A percentile compares a stretch with the other conserved stretches of the same genome.
phyloP scores from a whole-genome alignment of 257 asterid genomes.

The Nicotiana tomentosiformis region DNA sequence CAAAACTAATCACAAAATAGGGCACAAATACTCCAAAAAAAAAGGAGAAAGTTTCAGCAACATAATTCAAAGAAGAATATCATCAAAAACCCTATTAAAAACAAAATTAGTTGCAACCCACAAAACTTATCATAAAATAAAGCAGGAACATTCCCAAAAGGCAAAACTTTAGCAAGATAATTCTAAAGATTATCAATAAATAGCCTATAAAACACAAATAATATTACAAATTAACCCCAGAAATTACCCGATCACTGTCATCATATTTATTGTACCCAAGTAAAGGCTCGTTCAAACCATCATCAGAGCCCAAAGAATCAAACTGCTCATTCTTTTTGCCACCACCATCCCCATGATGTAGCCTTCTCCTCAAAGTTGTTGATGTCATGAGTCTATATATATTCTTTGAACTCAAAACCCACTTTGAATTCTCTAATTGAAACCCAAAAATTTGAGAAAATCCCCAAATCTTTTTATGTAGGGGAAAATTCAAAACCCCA shows the following conservation, averaged over 20 bases:
- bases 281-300: slow-evolving; percentile 73
- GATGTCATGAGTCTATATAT: slow-evolving; percentile 41
- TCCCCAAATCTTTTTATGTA: neutral
- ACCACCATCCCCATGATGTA: slow-evolving; percentile 71
- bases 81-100: neutral
- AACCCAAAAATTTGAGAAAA: neutral
- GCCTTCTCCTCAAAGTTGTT: slow-evolving; percentile 74
- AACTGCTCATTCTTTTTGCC: slow-evolving; percentile 44
- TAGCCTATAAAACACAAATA: neutral
- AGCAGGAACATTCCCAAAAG: neutral
- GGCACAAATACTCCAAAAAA: neutral
- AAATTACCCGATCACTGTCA: slow-evolving; percentile 38
- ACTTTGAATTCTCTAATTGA: neutral
- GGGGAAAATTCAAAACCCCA: neutral
- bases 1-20: neutral
- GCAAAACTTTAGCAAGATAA: neutral
- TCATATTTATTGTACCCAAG: slow-evolving; percentile 39
- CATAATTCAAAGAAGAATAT: neutral
- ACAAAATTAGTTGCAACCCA: neutral
- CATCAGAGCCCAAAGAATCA: slow-evolving; percentile 42
- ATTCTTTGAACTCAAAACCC: slow-evolving; percentile 3
- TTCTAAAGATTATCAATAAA: neutral
- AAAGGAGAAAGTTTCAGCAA: neutral
- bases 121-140: neutral
- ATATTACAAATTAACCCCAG: neutral